Evolutionary conservation across 345 rosid species (phyloP).

Genomic region (Arabidopsis arenosa): DNA sequence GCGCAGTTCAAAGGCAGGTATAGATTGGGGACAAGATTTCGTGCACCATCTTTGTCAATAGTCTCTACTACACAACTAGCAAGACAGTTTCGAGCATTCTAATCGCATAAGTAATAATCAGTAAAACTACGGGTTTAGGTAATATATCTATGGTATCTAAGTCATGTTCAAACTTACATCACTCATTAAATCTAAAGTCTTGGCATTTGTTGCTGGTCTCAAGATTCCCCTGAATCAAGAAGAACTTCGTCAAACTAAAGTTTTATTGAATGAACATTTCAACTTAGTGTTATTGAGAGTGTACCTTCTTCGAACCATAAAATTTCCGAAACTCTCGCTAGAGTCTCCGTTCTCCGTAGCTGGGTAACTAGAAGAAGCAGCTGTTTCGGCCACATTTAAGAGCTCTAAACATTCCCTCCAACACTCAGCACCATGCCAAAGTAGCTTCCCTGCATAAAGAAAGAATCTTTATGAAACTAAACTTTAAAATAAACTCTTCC

Average conservation of each 20-base stretch:
- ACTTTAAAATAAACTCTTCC: conserved; percentile 1
- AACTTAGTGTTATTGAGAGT: background rate
- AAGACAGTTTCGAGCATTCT: conserved; percentile 86
- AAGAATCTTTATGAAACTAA: conserved; percentile 16
- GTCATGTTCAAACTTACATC: conserved; percentile 53
- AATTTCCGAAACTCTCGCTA: conserved; percentile 39
- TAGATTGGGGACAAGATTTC: conserved; percentile 65
- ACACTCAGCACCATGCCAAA: conserved; percentile 89
- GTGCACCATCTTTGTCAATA: conserved; percentile 61
- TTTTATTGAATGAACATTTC: background rate
- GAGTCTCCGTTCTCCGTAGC: conserved; percentile 38
- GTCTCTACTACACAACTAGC: conserved; percentile 74
- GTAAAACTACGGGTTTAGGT: conserved; percentile 4
- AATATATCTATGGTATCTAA: conserved; percentile 27
- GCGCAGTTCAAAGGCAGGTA: conserved; percentile 64
- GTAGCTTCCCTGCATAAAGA: conserved; percentile 64
- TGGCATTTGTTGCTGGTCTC: conserved; percentile 80
- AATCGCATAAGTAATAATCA: conserved; percentile 44
- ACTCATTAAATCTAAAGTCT: conserved; percentile 59
- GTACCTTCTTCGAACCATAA: conserved; percentile 81
- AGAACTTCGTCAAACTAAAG: background rate
- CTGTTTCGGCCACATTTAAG: conserved; percentile 66
- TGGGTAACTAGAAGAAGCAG: conserved; percentile 45
- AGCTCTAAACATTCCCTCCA: conserved; percentile 82
- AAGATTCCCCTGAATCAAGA: conserved; percentile 74